Evolutionary conservation across 2,329 filamentous ascomycete species (phyloP), one percentile per base, ranked within the genome.

Genomic region (Diaporthe citri): DNA sequence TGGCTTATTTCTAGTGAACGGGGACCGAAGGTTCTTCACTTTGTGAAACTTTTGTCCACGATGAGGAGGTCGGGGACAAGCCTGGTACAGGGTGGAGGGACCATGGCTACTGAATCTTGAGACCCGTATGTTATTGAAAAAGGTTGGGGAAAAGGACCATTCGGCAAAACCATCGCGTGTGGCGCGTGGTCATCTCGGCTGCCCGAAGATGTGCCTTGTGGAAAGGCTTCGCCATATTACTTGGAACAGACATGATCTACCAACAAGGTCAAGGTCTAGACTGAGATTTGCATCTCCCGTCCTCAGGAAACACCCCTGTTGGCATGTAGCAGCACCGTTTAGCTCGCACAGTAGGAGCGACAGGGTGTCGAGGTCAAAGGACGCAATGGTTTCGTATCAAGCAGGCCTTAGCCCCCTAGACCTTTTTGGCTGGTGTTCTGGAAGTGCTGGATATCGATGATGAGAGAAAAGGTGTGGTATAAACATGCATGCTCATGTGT

Each of bases 301-400:
- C 8, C 8, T 46, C 2, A 52, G 12, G 10, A 25, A 41, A 10
- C 17, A 41, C 34, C 36, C 36, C 22, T 15, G 57, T 9, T 39
- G 7, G 1, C 41, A 36, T 3, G 31, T 15, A 43, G 31, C 12
- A 39, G 55, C 52, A 70, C 62, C 31, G 52, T 70, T 48, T n/a
- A 6, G 4, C 25, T 70, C 72, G 43, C 72, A 74, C 60, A 59
- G 72, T 70, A 52, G 34, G n/a, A 36, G 8, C 41, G 20, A 48
- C 60, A 74, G 8, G 51, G 15, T 41, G 5, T 36, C 22, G 34
- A 34, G 52, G 41, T 41, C 46, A 55, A 39, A 52, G 62, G 46
- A 15, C 10, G 51, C 28, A 13, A 34, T 25, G 34, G 64, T 34
- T n/a, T 34, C 20, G 41, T 60, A 22, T 36, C 51, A 52, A 22